Evolutionary conservation across 768 basidiomycete species (phyloP).

Genomic region (Leucocoprinus birnbaumii): DNA sequence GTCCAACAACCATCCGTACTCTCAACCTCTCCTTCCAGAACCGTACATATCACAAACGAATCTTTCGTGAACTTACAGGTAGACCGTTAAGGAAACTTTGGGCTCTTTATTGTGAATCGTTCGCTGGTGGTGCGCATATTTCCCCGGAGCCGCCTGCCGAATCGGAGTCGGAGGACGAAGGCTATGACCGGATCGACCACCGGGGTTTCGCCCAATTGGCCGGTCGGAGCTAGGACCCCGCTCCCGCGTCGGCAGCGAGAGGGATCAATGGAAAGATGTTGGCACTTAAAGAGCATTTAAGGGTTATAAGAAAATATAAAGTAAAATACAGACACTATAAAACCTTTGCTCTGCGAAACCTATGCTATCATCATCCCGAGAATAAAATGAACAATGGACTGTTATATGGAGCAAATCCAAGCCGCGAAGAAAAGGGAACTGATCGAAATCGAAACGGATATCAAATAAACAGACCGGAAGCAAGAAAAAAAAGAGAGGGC

Average conservation of each 20-base stretch:
- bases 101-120: constrained; percentile 46
- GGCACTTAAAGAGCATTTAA: too few species aligned
- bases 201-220: background rate
- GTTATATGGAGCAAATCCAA: constrained; percentile 4
- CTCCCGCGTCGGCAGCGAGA: background rate
- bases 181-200: constrained; percentile 6
- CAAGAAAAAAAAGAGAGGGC: constrained; percentile 11
- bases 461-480: constrained; percentile 10
- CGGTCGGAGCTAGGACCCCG: background rate
- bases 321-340: constrained; percentile 2
- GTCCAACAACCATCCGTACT: constrained; percentile 49
- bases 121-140: constrained; percentile 15
- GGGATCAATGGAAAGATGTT: too few species aligned
- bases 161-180: constrained; percentile 11
- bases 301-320: background rate
- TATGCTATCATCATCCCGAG: constrained; percentile 6
- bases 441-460: constrained; percentile 5
- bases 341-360: constrained; percentile 5
- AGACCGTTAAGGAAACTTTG: constrained; percentile 54
- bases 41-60: constrained; percentile 41
- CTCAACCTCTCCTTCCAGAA: constrained; percentile 56
- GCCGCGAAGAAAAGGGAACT: constrained; percentile 3
- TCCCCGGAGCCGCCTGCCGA: constrained; percentile 4
- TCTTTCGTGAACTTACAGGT: constrained; percentile 56
- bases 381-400: background rate